These are phyloP conservation scores for Linnemannia zychae DNA, from an alignment of 192 early-diverging fungal species.

Conservation along the genomic window DNA sequence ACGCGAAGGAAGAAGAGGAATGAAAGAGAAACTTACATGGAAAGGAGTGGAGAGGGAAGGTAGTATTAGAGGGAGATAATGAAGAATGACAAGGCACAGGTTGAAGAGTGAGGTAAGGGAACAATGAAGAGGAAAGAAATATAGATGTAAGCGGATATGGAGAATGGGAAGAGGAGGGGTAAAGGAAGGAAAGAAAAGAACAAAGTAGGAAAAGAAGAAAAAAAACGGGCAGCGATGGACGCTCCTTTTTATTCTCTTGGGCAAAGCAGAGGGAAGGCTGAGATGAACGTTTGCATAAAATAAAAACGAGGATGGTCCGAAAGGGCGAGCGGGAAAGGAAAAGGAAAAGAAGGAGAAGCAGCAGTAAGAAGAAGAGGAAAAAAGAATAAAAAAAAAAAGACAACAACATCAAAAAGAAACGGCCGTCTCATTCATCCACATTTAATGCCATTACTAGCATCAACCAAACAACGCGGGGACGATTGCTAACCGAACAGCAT, in stretches of 20 bases:
- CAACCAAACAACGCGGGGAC: too few species aligned
- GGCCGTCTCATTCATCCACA: too few species aligned
- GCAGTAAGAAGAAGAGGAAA: too few species aligned
- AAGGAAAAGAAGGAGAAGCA: not conserved
- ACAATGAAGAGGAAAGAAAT: not conserved
- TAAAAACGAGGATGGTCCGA: slow-evolving; percentile 15
- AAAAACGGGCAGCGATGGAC: not conserved
- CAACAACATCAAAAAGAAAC: too few species aligned
- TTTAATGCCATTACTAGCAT: too few species aligned
- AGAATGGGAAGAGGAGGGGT: not conserved
- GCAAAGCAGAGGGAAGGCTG: not conserved
- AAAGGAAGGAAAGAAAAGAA: not conserved
- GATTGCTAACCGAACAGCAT: too few species aligned
- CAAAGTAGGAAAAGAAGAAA: slow-evolving; percentile 14
- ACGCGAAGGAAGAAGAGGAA: not conserved
- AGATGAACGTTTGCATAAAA: not conserved
- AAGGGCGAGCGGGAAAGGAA: not conserved
- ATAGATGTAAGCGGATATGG: too few species aligned
- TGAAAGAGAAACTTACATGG: not conserved
- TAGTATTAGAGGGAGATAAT: not conserved
- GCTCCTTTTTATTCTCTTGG: not conserved
- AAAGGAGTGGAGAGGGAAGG: not conserved
- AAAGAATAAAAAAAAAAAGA: too few species aligned
- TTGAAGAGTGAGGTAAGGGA: not conserved
- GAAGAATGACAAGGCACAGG: too few species aligned